A percentile compares a stretch with the other conserved stretches of the same genome.
Evolutionary conservation across 2,329 filamentous ascomycete species (phyloP).

Genomic region (Elsinoe ampelina): DNA sequence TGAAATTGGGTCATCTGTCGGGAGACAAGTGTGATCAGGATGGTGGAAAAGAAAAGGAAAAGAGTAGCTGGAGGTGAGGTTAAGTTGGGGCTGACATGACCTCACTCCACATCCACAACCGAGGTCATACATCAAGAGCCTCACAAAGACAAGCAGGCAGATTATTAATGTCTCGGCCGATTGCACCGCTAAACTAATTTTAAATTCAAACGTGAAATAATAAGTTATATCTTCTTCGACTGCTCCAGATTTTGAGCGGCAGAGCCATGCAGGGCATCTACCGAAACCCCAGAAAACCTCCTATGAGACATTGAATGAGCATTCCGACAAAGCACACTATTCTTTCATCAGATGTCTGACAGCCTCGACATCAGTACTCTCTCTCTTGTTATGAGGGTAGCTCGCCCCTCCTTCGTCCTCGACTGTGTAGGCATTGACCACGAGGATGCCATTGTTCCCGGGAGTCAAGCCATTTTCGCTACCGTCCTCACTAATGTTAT

Average conservation of each 20-base stretch:
- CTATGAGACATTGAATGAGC: neutral
- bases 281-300: neutral
- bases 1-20: too few relatives aligned
- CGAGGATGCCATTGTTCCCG: neutral
- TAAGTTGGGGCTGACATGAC: too few relatives aligned
- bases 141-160: too few relatives aligned
- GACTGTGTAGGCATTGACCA: neutral
- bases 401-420: neutral
- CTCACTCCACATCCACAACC: too few relatives aligned
- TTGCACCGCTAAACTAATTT: too few relatives aligned
- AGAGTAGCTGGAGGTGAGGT: too few relatives aligned
- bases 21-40: too few relatives aligned
- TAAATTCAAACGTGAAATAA: too few relatives aligned
- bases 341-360: conserved; percentile 3
- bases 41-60: too few relatives aligned
- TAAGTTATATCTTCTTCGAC: too few relatives aligned
- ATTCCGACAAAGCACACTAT: neutral
- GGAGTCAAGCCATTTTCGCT: neutral
- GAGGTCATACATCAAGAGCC: too few relatives aligned
- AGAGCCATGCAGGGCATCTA: neutral
- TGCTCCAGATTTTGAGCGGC: neutral
- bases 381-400: neutral
- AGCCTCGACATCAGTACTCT: conserved; percentile 6
- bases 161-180: too few relatives aligned
- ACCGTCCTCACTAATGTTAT: neutral